Percentiles rank a stretch among this genome's conserved stretches.
Conservation (phyloP, 2,329 filamentous ascomycete genomes). For the Metarhizium robertsii region DNA sequence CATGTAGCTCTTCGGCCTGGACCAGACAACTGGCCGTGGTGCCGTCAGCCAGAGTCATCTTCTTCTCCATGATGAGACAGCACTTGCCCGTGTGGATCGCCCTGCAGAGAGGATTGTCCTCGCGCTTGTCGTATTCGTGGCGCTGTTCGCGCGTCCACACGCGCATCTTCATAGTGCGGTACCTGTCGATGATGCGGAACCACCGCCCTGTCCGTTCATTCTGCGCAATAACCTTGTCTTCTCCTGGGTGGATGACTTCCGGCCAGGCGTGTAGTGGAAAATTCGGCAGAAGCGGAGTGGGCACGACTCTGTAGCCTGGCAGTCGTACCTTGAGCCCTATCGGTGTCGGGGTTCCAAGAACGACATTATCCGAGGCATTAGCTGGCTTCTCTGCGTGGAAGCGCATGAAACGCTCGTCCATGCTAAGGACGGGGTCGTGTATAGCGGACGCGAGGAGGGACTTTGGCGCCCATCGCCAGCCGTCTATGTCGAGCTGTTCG, state of each 20-base stretch:
- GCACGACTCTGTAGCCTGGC: constrained; percentile 7
- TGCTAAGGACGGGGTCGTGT: constrained; percentile 8
- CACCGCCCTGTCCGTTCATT: constrained; percentile 7
- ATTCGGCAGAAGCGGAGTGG: background rate
- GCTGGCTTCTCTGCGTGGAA: constrained; percentile 1
- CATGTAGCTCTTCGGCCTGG: constrained; percentile 2
- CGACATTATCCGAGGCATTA: too few relatives aligned
- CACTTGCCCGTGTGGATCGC: constrained; percentile 8
- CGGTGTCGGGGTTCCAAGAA: constrained; percentile 9
- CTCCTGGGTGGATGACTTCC: constrained; percentile 6
- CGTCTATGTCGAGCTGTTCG: constrained; percentile 10
- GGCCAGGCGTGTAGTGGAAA: constrained; percentile 12
- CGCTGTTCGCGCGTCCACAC: constrained; percentile 11
- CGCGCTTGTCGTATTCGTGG: constrained; percentile 6
- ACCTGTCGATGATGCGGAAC: constrained; percentile 13
- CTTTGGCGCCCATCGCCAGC: constrained; percentile 19
- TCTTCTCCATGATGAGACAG: constrained; percentile 7
- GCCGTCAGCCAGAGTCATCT: background rate
- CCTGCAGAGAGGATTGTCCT: constrained; percentile 9
- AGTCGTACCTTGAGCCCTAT: constrained; percentile 10
- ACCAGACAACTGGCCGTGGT: constrained; percentile 6
- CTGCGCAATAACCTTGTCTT: constrained; percentile 10
- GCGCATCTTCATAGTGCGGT: constrained; percentile 10
- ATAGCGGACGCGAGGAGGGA: constrained; percentile 12
- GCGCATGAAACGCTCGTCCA: constrained; percentile 11